Evolutionary conservation across 805 yeast genomes (phyloP), one percentile per base, ranked within the genome.

Genomic region (Metschnikowia kunwiensis): DNA sequence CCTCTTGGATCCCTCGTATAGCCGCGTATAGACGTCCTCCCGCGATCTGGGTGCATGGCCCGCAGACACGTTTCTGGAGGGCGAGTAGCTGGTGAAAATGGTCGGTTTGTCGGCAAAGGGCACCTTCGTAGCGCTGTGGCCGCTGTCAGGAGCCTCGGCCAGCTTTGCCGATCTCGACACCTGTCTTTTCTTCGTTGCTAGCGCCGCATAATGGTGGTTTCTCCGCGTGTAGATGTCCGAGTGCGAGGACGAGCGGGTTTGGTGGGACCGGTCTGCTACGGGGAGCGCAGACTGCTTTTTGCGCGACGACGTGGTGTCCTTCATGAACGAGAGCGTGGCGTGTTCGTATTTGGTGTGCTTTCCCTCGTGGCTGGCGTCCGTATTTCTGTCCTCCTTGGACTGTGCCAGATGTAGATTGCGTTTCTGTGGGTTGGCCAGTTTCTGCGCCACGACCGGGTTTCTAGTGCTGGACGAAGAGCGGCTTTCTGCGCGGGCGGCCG

Each of bases 231-330:
- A 39, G 7, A 38, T 30, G 11, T 47, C 51, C 13, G 48, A 35
- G 30, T 47, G 44, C 11, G 50, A 41, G 3, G 37, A 14, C 8
- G 48, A 22, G 13, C 48, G 46, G 7, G 38, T 27, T 5, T 35
- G 36, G 4, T 16, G 18, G 4, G 31, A 24, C 3, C 40, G 36
- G 22, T 32, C 36, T 5, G 15, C 22, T 5, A 15, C 16, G 9
- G 30, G 32, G 10, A 20, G 24, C 5, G 32, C 10, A 3, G 43
- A 16, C 42, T 57, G 61, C 38, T 65, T 62, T 38, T 57, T 56
- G 13, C 57, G 47, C 1, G 72, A 65, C 2, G 70, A 61, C 9
- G 69, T 46, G 0, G 72, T 67, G 7, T 61, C 68, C 26, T 54
- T 52, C 73, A 67, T 67, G 40, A 67, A 67, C 5, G 71, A 63